Evolutionary conservation across 345 rosid species (phyloP).

Genomic region (Corymbia maculata): DNA sequence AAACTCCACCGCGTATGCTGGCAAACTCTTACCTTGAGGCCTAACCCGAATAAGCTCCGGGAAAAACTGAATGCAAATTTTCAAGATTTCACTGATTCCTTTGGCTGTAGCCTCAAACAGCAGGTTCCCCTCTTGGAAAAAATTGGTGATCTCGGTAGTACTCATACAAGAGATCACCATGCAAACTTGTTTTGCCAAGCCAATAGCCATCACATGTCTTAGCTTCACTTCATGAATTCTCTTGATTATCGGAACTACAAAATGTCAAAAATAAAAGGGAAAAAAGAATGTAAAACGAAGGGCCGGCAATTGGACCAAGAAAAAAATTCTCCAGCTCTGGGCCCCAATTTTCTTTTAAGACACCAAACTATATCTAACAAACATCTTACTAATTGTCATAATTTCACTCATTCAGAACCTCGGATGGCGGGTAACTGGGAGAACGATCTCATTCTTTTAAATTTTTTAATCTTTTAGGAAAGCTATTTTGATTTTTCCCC

Average conservation of each 20-base stretch:
- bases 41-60: not conserved
- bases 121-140: not conserved
- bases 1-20: not conserved
- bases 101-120: not conserved
- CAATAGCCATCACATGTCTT: not conserved
- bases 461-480: too few relatives aligned
- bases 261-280: not conserved
- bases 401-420: too few relatives aligned
- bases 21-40: too few relatives aligned
- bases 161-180: not conserved
- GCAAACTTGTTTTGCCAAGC: not conserved
- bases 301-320: not conserved
- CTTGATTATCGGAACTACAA: not conserved
- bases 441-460: too few relatives aligned
- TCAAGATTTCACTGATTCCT: not conserved
- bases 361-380: too few relatives aligned
- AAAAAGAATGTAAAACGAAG: not conserved
- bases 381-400: too few relatives aligned
- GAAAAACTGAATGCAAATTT: not conserved
- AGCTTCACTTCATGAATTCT: not conserved
- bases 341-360: too few relatives aligned
- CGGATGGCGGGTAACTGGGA: too few relatives aligned
- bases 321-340: not conserved
- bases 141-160: not conserved
- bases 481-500: too few relatives aligned